Evolutionary conservation across 768 basidiomycete genomes (phyloP), one percentile per base, ranked within the genome.

Genomic region (Psilocybe azurescens): DNA sequence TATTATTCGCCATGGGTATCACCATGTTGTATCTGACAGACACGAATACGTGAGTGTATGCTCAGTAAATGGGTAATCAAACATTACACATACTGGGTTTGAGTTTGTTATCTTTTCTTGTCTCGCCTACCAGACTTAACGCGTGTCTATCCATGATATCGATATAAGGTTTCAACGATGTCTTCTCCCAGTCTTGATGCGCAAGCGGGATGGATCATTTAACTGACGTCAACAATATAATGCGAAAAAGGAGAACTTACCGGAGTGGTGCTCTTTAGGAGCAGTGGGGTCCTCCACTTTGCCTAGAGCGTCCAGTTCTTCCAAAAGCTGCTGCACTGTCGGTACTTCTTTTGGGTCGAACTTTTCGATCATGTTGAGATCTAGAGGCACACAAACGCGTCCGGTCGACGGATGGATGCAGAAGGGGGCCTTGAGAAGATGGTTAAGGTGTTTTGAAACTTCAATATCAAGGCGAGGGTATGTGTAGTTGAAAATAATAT

Each of bases 331-430:
- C 3, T 83, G 82, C 6, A 97, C 89, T 0, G 95, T 99, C 0
- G 97, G 97, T 4, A 98, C 97, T 1, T 69, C 72, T 56, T 84
- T 86, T 0, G 96, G 97, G 70, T 97, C 87, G 70, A 99, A 99
- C 1, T 83, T 79, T 58, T 94, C 87, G 32, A 98, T 85, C 33
- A 76, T 73, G 36, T 76, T 76, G 3, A 95, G 90, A 70, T 97
- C 91, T 16, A 99, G 81, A 1, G 97, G 97, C 2, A 99, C 93
- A 72, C 97, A 99, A 8, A 99, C 87, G 32, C 95, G 87, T 1
- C 97, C 97, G 2, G 97, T 99, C 65, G 93, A 93, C 0, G 97
- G 97, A 75, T 99, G 97, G 0, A 99, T 81, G 72, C 96, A 97
- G 76, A 99, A 99, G 0, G 97, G 97, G 20, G 94, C 91, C 77